Evolutionary conservation across 371 early-diverging fungal genomes (phyloP).

Genomic region (Mucor velutinosus): DNA sequence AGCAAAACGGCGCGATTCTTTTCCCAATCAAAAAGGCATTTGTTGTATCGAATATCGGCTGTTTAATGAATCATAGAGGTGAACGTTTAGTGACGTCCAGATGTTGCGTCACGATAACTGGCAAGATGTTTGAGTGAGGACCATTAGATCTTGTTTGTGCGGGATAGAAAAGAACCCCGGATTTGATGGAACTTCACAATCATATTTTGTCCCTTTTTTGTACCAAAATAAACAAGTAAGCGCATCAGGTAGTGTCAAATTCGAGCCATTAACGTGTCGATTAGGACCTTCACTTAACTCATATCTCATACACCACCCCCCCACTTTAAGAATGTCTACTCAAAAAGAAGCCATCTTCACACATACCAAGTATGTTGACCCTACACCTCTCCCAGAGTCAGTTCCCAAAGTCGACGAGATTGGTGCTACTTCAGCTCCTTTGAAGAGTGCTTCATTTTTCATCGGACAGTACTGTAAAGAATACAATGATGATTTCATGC

Average conservation of each 20-base stretch:
- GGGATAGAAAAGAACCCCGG: constrained; percentile 6
- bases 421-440: constrained; percentile 90
- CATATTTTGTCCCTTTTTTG: not conserved
- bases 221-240: constrained; percentile 11
- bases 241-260: not conserved
- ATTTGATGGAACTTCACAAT: not conserved
- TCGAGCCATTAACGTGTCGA: not conserved
- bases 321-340: constrained; percentile 35
- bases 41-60: not conserved
- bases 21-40: no score
- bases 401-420: constrained; percentile 85
- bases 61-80: not conserved
- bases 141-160: not conserved
- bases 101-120: not conserved
- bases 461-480: constrained; percentile 89
- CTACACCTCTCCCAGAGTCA: constrained; percentile 72
- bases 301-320: constrained; percentile 4
- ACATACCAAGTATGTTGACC: constrained; percentile 63
- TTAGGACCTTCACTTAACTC: not conserved
- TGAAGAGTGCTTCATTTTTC: constrained; percentile 91
- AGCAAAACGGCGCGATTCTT: not conserved
- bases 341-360: constrained; percentile 38
- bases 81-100: not conserved
- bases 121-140: not conserved
- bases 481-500: constrained; percentile 95